These are phyloP conservation scores for Besnoitia besnoiti DNA, from an alignment of 169 alveolate species.

Conservation along the genomic window DNA sequence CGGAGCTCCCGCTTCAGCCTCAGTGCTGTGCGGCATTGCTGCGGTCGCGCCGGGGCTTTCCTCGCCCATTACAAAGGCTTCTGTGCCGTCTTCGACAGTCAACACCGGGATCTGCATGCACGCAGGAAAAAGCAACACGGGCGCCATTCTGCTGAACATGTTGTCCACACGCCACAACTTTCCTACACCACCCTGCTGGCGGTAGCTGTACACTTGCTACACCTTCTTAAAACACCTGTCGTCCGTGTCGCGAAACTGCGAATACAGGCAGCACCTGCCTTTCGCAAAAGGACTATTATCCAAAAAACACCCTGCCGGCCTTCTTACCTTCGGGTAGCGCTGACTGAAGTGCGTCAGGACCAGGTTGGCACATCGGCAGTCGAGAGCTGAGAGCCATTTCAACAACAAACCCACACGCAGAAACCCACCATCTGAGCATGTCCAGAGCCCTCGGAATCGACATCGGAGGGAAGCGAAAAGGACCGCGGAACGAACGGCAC, in stretches of 20 bases:
- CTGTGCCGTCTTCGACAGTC: neutral
- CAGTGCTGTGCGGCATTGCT: neutral
- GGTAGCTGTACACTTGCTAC: no score
- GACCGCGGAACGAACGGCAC: no score
- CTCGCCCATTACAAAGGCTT: neutral
- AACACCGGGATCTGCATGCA: neutral
- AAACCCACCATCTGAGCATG: no score
- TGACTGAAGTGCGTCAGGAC: conserved; percentile 92
- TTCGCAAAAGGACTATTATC: no score
- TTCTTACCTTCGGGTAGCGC: conserved; percentile 84
- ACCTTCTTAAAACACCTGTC: no score
- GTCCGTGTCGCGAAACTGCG: no score
- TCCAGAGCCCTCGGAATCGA: no score
- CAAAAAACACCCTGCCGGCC: neutral
- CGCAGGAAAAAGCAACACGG: neutral
- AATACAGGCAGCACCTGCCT: no score
- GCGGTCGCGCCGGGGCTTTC: neutral
- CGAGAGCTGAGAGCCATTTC: conserved; percentile 14
- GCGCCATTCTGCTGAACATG: neutral
- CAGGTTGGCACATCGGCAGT: conserved; percentile 73
- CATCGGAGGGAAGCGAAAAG: no score
- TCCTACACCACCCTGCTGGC: no score
- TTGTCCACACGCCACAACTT: neutral
- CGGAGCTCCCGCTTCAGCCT: neutral
- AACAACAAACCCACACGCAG: no score